Evolutionary conservation across 768 basidiomycete genomes (phyloP), one percentile per base, ranked within the genome.

Genomic region (Boletus rufocinnamomeus): DNA sequence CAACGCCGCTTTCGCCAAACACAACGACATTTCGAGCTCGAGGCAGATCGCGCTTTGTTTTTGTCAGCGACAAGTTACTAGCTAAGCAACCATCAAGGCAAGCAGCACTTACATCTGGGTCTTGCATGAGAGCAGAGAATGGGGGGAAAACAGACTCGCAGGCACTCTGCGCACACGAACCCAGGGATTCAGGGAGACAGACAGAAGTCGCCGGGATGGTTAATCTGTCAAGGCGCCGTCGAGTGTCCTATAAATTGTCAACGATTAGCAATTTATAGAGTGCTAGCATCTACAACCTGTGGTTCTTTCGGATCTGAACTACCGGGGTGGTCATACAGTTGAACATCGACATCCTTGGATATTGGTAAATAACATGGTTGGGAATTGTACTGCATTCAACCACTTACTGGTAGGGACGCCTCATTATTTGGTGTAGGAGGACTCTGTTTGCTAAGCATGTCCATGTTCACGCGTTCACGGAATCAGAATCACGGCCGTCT

Each of bases 1-100:
- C 74, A 16, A 67, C 53, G 11, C 79, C 77, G 7, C 71, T 71
- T 57, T 79, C 75, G 7, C 79, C 78, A 54, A 80, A 80, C 7
- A 80, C 50, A 30, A 80, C 66, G 40, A 79, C 50, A 56, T 79
- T 79, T 35, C 64, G 67, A 51, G 51, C 19, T 40, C 40, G 64
- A 46, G 11, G 51, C 17, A 11, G 40, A 16, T 35, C 28, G 25
- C 21, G 28, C 67, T 68, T 59, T 25, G 19, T 43, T 38, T 53
- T 58, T 49, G 41, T 59, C 45, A 50, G 11, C 16, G 45, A 38
- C 28, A 9, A 48, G 28, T 59, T 37, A 35, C 35, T 35, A 49
- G 49, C 25, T 21, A 14, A 14, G 6, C 9, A n/a, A 48, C 30
- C 28, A 43, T 38, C 13, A 27, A 35, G 16, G 21, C 13, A 34